phyloP scores from a whole-genome alignment of 306 rosid genomes.

The Vicia villosa region DNA sequence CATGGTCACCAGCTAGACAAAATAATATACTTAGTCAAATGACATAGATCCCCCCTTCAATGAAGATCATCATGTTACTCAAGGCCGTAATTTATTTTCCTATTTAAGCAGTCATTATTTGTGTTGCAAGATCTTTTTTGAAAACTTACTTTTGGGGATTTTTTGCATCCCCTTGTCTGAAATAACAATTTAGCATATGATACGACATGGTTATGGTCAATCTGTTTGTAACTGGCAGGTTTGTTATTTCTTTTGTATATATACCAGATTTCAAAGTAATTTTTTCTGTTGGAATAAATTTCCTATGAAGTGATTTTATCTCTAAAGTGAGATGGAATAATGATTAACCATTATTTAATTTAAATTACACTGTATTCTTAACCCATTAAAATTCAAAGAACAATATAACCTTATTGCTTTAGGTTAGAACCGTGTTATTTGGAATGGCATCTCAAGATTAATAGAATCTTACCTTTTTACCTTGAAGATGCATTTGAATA shows the following conservation, averaged over 20 bases:
- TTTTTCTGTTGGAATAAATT: background rate
- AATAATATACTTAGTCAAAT: background rate
- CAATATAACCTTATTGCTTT: background rate
- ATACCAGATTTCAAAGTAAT: background rate
- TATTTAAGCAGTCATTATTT: background rate
- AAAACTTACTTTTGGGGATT: background rate
- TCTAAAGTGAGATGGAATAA: background rate
- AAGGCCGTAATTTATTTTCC: background rate
- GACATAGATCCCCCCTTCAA: background rate
- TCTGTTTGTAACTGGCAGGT: background rate
- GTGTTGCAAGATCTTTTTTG: background rate
- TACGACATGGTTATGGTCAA: background rate
- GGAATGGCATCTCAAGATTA: background rate
- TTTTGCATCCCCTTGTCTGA: background rate
- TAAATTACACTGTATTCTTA: background rate
- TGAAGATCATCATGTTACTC: background rate
- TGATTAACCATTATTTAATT: background rate
- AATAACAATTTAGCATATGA: background rate
- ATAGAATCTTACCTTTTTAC: constrained; percentile 6
- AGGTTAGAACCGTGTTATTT: constrained; percentile 7
- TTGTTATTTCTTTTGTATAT: background rate
- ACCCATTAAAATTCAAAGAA: background rate
- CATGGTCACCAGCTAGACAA: constrained; percentile 4
- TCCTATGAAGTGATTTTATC: background rate
- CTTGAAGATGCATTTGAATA: constrained; percentile 10